These are phyloP conservation scores for Chaetomium sp. DNA, from an alignment of 2,329 filamentous ascomycete genomes.

Conservation along the genomic window DNA sequence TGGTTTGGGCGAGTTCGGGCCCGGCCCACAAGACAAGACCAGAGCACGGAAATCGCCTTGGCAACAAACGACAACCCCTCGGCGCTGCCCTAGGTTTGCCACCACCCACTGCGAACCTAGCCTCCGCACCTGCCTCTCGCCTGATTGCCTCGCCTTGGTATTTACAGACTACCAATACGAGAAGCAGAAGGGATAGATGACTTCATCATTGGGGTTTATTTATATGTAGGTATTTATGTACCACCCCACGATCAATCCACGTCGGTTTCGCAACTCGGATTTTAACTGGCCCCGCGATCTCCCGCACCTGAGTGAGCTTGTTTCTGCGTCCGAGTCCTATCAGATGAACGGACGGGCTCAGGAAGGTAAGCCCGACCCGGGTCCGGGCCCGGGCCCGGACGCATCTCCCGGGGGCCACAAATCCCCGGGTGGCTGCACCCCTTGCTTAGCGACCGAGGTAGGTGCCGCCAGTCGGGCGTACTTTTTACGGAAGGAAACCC, in stretches of 20 bases:
- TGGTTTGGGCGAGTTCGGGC: conserved; percentile 31
- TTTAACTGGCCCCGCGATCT: no score
- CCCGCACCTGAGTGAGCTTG: background rate
- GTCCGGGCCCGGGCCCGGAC: background rate
- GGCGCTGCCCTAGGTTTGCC: background rate
- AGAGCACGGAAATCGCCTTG: conserved; percentile 30
- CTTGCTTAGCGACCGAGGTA: no score
- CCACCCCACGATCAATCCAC: background rate
- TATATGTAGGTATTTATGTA: background rate
- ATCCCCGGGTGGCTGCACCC: background rate
- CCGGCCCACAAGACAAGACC: conserved; percentile 20
- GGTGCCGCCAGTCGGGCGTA: no score
- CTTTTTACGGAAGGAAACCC: no score
- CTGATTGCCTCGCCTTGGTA: no score
- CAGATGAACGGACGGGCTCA: background rate
- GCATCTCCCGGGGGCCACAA: background rate
- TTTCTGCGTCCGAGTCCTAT: background rate
- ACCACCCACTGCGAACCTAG: background rate
- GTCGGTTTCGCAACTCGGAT: no score
- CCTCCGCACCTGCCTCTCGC: background rate
- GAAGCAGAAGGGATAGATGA: background rate
- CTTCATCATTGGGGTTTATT: background rate
- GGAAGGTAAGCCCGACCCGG: background rate
- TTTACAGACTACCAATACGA: background rate
- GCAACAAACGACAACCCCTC: background rate